A percentile compares a stretch with the other conserved stretches of the same genome.
These are phyloP conservation scores for Daucus carota DNA, from an alignment of 129 eudicot genomes.

Conservation along the genomic window DH1_v3.0 NC_030384.2:30122501-30123000, in stretches of 20 bases:
- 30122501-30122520: slow-evolving; percentile 57
- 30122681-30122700: slow-evolving; percentile 62
- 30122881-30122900: slow-evolving; percentile 61
- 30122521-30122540: slow-evolving; percentile 16
- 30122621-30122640: slow-evolving; percentile 12
- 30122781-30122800: background rate
- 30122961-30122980: slow-evolving; percentile 66
- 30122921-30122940: slow-evolving; percentile 73
- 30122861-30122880: slow-evolving; percentile 19
- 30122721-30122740: slow-evolving; percentile 64
- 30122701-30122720: slow-evolving; percentile 36
- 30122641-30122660: slow-evolving; percentile 71
- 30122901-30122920: slow-evolving; percentile 79
- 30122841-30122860: background rate
- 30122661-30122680: slow-evolving; percentile 87
- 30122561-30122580: background rate
- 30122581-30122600: background rate
- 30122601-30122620: background rate
- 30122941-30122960: slow-evolving; percentile 49
- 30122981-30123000: slow-evolving; percentile 86
- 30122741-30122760: slow-evolving; percentile 1
- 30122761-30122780: background rate
- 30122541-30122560: background rate
- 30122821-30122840: background rate
- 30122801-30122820: background rate